These are phyloP conservation scores for Cyberlindnera veronae DNA, from an alignment of 805 yeast genomes.

Conservation along the genomic window DNA sequence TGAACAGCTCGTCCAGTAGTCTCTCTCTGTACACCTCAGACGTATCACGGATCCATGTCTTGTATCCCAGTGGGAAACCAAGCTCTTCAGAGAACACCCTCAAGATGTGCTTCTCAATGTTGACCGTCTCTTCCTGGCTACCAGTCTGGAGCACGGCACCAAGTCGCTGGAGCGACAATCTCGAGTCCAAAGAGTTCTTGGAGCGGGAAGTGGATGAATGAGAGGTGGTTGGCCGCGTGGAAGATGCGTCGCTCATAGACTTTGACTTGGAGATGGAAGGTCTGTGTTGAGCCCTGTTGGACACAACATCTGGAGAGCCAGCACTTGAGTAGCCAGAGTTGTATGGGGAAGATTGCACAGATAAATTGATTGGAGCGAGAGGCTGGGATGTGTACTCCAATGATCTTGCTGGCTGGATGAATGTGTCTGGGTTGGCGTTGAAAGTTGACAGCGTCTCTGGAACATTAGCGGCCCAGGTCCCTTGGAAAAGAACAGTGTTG, in stretches of 20 bases:
- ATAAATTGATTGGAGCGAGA: background rate
- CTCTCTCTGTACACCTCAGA: conserved; percentile 46
- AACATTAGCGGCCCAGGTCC: conserved; percentile 1
- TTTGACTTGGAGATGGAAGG: conserved; percentile 1
- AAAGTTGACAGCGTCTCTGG: too few relatives aligned
- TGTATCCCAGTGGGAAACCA: conserved; percentile 70
- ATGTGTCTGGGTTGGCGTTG: conserved; percentile 7
- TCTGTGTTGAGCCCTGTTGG: background rate
- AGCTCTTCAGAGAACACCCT: conserved; percentile 52
- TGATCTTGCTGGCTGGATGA: background rate
- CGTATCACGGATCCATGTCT: conserved; percentile 85
- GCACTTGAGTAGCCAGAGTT: conserved; percentile 1
- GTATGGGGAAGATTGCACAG: conserved; percentile 8
- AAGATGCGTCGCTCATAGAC: conserved; percentile 4
- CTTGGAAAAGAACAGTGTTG: conserved; percentile 3
- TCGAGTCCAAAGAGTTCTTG: conserved; percentile 39
- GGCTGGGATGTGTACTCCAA: conserved; percentile 11
- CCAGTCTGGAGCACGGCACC: conserved; percentile 47
- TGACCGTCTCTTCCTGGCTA: conserved; percentile 52
- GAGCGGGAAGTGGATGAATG: conserved; percentile 4
- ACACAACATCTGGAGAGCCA: conserved; percentile 1
- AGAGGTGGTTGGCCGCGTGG: background rate
- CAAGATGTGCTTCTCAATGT: conserved; percentile 50
- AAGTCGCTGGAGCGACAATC: conserved; percentile 55
- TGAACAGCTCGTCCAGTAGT: conserved; percentile 46